Evolutionary conservation across 371 early-diverging fungal species (phyloP).

Genomic region (Rhizopus microsporus): DNA sequence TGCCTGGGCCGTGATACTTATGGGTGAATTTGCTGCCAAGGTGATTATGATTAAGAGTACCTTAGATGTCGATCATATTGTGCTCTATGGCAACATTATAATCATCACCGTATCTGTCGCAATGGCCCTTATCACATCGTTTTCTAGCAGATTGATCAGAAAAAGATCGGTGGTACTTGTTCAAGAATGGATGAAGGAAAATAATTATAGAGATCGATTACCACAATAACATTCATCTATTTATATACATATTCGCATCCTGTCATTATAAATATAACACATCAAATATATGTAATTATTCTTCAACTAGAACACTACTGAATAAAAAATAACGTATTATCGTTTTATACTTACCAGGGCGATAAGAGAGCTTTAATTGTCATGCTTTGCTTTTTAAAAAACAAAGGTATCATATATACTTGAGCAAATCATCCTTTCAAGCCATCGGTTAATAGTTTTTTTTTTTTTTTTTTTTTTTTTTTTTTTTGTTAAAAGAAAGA

Average conservation of each 20-base stretch:
- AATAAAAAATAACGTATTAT: neutral
- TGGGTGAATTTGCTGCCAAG: conserved; percentile 40
- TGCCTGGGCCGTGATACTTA: conserved; percentile 33
- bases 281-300: neutral
- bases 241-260: neutral
- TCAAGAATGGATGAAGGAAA: conserved; percentile 10
- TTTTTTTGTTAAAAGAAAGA: neutral
- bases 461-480: neutral
- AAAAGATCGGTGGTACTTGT: neutral
- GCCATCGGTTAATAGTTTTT: neutral
- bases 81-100: conserved; percentile 39
- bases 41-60: conserved; percentile 36
- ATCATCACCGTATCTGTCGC: conserved; percentile 14
- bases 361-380: no score
- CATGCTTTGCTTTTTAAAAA: no score
- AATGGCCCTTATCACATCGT: conserved; percentile 10
- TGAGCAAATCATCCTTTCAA: no score
- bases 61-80: conserved; percentile 26
- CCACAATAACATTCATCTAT: neutral
- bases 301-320: neutral
- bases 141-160: conserved; percentile 3
- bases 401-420: no score
- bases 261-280: neutral
- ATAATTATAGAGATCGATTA: conserved; percentile 8
- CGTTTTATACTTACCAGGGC: neutral